phyloP scores from a whole-genome alignment of 164 flowering plant genomes.

The Nymphaea thermarum region DNA sequence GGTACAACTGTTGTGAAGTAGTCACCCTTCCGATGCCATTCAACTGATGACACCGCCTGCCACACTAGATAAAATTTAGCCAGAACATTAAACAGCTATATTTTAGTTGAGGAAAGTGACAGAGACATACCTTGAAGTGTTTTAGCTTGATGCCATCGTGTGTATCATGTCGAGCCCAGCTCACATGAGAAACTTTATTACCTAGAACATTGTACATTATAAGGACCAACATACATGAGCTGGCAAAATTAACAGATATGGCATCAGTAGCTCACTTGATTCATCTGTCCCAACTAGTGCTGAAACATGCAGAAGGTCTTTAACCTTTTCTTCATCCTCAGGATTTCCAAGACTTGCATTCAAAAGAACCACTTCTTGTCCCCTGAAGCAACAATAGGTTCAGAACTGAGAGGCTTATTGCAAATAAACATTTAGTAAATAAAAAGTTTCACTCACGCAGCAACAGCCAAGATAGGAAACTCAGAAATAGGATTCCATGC shows the following conservation, averaged over 20 bases:
- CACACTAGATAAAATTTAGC: slow-evolving; percentile 7
- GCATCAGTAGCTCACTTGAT: slow-evolving; percentile 36
- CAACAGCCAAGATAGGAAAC: slow-evolving; percentile 65
- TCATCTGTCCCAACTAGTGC: slow-evolving; percentile 25
- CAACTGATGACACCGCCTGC: slow-evolving; percentile 74
- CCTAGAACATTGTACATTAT: slow-evolving; percentile 13
- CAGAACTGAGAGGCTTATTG: background rate
- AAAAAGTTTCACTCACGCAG: slow-evolving; percentile 33
- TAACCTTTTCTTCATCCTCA: slow-evolving; percentile 48
- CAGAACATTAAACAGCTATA: no score
- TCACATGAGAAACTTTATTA: slow-evolving; percentile 25
- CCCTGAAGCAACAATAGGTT: slow-evolving; percentile 32
- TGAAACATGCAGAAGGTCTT: slow-evolving; percentile 48
- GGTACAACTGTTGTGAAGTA: slow-evolving; percentile 86
- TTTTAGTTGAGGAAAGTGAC: no score
- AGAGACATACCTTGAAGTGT: slow-evolving; percentile 69
- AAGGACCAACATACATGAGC: no score
- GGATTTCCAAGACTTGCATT: slow-evolving; percentile 65
- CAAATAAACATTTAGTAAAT: background rate
- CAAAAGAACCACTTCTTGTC: slow-evolving; percentile 57
- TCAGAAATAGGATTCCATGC: slow-evolving; percentile 86
- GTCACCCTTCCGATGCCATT: slow-evolving; percentile 98
- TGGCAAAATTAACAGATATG: background rate
- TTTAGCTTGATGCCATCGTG: slow-evolving; percentile 59
- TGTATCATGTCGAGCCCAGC: slow-evolving; percentile 66